Percentiles rank a stretch among this genome's conserved stretches.
Evolutionary conservation across 129 eudicot genomes (phyloP).

Genomic region (Dittrichia graveolens): DNA sequence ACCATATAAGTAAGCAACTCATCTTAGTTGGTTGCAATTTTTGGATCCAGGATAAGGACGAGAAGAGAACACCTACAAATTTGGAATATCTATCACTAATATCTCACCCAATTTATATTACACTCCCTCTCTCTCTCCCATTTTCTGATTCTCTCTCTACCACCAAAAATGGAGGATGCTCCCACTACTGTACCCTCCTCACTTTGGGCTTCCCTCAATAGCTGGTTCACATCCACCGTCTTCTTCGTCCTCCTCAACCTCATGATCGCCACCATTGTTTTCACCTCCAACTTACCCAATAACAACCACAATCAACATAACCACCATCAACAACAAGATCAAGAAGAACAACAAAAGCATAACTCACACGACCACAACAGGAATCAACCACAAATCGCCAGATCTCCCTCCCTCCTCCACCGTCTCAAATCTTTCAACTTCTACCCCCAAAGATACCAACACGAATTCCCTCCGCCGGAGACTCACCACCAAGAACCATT

Average conservation of each 20-base stretch:
- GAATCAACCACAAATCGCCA: conserved; percentile 33
- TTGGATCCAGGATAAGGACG: conserved; percentile 9
- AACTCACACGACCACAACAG: conserved; percentile 1
- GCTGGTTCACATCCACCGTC: conserved; percentile 91
- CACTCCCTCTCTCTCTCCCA: conserved; percentile 13
- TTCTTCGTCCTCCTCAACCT: conserved; percentile 84
- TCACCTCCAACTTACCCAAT: conserved; percentile 57
- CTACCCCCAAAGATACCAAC: conserved; percentile 41
- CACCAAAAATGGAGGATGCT: conserved; percentile 60
- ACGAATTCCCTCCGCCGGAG: conserved; percentile 16
- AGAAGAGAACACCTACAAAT: neutral
- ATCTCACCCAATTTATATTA: neutral
- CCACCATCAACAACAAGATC: conserved; percentile 19
- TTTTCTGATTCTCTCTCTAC: neutral
- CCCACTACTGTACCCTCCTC: conserved; percentile 48
- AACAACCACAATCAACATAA: conserved; percentile 21
- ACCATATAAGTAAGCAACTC: neutral
- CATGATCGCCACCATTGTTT: conserved; percentile 81
- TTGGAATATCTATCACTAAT: neutral
- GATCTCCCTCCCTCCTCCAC: conserved; percentile 69
- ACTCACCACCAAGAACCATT: conserved; percentile 24
- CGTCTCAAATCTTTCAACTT: conserved; percentile 75
- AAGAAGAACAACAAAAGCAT: conserved; percentile 19
- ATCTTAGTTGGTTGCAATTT: neutral
- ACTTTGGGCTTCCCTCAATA: conserved; percentile 73